Percentiles rank a stretch among this genome's conserved stretches.
Evolutionary conservation across 1,139 yeast genomes (phyloP).

Genomic region (Geotrichum reessii): DNA sequence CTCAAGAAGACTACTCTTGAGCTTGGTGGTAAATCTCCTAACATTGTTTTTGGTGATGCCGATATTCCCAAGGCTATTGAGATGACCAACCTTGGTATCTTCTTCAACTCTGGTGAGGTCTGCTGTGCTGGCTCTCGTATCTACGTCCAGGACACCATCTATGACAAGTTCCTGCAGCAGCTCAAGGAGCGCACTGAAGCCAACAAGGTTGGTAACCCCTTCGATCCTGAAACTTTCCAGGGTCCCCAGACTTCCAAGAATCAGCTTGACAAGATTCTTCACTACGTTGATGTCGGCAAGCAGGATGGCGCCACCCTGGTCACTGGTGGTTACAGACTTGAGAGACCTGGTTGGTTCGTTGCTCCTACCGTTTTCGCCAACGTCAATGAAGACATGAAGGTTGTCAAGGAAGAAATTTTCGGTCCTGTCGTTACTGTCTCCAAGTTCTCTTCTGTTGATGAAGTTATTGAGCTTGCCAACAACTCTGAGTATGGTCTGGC

Average conservation of each 20-base stretch:
- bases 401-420: slow-evolving; percentile 74
- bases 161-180: slow-evolving; percentile 57
- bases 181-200: slow-evolving; percentile 45
- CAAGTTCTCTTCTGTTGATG: slow-evolving; percentile 64
- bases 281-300: slow-evolving; percentile 59
- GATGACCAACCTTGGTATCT: slow-evolving; percentile 56
- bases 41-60: slow-evolving; percentile 70
- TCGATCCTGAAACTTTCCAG: slow-evolving; percentile 46
- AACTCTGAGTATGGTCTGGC: slow-evolving; percentile 76
- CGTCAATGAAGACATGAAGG: slow-evolving; percentile 57
- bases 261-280: slow-evolving; percentile 60
- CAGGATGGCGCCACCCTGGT: slow-evolving; percentile 61
- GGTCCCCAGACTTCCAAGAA: slow-evolving; percentile 69
- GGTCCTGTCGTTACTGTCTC: slow-evolving; percentile 87
- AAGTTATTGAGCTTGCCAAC: slow-evolving; percentile 66
- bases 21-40: slow-evolving; percentile 84
- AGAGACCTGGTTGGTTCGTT: slow-evolving; percentile 62
- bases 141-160: slow-evolving; percentile 68
- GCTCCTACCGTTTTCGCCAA: slow-evolving; percentile 76
- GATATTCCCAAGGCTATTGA: slow-evolving; percentile 58
- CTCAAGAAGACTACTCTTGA: slow-evolving; percentile 64
- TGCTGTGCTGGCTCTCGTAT: slow-evolving; percentile 86
- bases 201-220: slow-evolving; percentile 41
- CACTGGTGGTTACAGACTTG: slow-evolving; percentile 46
- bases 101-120: slow-evolving; percentile 82